Base-by-base conservation (phyloP, 2,329 filamentous ascomycete species). In the Metarhizium robertsii region DNA sequence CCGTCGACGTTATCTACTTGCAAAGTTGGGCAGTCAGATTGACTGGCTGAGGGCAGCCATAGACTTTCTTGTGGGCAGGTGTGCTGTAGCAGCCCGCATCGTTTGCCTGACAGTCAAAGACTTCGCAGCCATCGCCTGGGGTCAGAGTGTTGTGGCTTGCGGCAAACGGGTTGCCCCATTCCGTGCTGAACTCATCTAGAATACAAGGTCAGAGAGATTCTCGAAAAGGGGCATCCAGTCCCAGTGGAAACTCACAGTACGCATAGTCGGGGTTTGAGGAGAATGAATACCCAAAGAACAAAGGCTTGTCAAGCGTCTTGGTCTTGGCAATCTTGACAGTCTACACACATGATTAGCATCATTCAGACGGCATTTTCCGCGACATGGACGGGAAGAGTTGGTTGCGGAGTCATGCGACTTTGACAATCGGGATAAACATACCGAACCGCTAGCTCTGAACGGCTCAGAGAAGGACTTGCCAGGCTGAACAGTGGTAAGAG, bases 251-350 rank as follows among this genome's bases (percentile, higher is more conserved):
- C 70, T 65, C 58, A 73, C 70, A 75, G 64, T 73, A 75, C 53
- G 67, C 69, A 42, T 69, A 67, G 63, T 72, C 58, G 5, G 69
- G 68, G 60, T 65, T 67, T 2, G 56, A 53, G 50, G 61, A 61
- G 58, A 72, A 73, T 0, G 71, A 74, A 62, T 75, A 75, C 50
- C 72, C 72, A 57, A 74, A 70, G 65, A 73, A 74, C 5, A 75
- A 67, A 1, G 71, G 72, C 29, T 50, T 60, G 52, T 58, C 59
- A 6, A 75, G 66, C 25, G 66, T 69, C 64, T 65, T 71, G 59
- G 64, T 69, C 43, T 61, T 72, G 38, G 68, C 70, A 54, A 75
- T 65, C 65, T 75, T 75, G 49, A 75, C 61, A 51, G 73, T 74
- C 71, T 73, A 50, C 3, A 54, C 8, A 16, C 18, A 13, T 14